Evolutionary conservation across 1,139 yeast species (phyloP).

Genomic region (Pichia sp.): DNA sequence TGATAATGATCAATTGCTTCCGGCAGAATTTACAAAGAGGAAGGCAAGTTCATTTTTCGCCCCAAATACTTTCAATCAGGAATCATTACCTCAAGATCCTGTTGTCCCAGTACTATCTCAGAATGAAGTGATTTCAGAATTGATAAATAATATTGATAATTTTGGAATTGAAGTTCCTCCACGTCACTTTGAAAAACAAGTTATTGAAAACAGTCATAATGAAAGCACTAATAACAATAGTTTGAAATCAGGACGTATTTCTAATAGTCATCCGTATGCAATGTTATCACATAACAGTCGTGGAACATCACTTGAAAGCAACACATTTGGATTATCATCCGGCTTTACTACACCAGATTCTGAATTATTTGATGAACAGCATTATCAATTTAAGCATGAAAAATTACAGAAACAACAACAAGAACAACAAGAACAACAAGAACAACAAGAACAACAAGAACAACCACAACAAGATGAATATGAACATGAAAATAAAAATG

Average conservation of each 20-base stretch:
- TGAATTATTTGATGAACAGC: too few species aligned
- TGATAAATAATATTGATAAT: slow-evolving; percentile 10
- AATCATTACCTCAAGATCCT: slow-evolving; percentile 2
- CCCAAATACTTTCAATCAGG: slow-evolving; percentile 9
- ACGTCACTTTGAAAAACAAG: slow-evolving; percentile 10
- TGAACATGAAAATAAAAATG: neutral
- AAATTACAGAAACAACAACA: neutral
- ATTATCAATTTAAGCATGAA: neutral
- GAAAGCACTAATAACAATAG: neutral
- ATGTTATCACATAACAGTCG: slow-evolving; percentile 4
- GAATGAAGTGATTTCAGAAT: slow-evolving; percentile 3
- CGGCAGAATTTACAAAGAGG: slow-evolving; percentile 18
- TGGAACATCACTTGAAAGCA: slow-evolving; percentile 1
- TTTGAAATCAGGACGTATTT: neutral
- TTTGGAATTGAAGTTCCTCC: slow-evolving; percentile 6
- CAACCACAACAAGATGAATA: neutral
- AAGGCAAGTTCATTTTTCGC: slow-evolving; percentile 19
- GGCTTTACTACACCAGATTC: slow-evolving; percentile 7
- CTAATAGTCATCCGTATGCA: slow-evolving; percentile 3
- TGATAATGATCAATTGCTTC: slow-evolving; percentile 15
- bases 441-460: too few species aligned
- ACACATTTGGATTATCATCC: slow-evolving; percentile 1
- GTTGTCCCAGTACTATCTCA: neutral
- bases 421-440: too few species aligned
- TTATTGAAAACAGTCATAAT: neutral